A percentile compares a stretch with the other conserved stretches of the same genome.
These are phyloP conservation scores for Xylaria bambusicola DNA, from an alignment of 495 filamentous ascomycete genomes.

Conservation along the genomic window DNA sequence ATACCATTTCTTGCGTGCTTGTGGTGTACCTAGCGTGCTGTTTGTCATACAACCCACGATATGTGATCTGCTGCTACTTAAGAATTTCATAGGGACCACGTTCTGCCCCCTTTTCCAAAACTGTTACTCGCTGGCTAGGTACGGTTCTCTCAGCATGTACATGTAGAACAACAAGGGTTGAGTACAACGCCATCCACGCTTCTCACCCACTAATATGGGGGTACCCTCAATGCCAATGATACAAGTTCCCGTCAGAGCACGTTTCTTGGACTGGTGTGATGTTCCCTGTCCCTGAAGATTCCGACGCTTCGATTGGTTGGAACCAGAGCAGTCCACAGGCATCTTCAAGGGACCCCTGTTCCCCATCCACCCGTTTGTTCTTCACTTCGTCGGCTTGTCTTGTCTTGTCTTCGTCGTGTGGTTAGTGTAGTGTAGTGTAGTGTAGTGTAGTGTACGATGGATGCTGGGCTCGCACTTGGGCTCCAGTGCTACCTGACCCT, in stretches of 20 bases:
- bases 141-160: slow-evolving; percentile 1
- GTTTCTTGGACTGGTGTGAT: slow-evolving; percentile 12
- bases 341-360: slow-evolving; percentile 10
- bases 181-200: neutral
- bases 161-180: slow-evolving; percentile 5
- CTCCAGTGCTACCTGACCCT: slow-evolving; percentile 10
- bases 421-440: too few relatives aligned
- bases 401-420: neutral
- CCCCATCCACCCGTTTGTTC: slow-evolving; percentile 11
- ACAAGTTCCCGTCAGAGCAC: slow-evolving; percentile 7
- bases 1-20: neutral
- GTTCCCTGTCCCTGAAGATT: slow-evolving; percentile 6
- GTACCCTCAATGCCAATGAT: neutral
- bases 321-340: neutral
- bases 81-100: neutral
- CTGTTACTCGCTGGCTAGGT: neutral
- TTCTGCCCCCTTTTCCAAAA: slow-evolving; percentile 12
- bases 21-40: neutral
- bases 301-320: neutral
- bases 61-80: neutral
- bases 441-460: too few relatives aligned
- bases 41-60: slow-evolving; percentile 2
- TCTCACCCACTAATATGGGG: neutral
- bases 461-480: slow-evolving; percentile 14
- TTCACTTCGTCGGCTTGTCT: slow-evolving; percentile 12